A percentile compares a stretch with the other conserved stretches of the same genome.
These are phyloP conservation scores for Melampsora americana DNA, from an alignment of 1,284 basidiomycete genomes.

Conservation along the genomic window DNA sequence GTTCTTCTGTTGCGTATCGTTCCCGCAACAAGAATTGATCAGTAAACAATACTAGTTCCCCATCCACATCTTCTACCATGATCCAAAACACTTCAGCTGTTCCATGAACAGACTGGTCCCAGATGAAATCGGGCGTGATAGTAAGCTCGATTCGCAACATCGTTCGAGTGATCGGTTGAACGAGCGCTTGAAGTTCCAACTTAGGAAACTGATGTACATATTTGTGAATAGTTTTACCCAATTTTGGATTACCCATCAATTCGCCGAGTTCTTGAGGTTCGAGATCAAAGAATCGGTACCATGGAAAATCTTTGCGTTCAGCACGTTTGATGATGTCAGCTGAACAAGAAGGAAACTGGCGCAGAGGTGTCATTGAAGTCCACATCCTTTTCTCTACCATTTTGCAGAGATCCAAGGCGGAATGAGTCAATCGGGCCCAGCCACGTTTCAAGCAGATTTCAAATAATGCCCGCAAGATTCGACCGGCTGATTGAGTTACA, in stretches of 20 bases:
- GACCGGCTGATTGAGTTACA: conserved; percentile 58
- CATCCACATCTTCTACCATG: conserved; percentile 93
- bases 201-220: conserved; percentile 96
- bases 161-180: conserved; percentile 85
- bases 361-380: conserved; percentile 93
- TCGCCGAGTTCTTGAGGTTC: conserved; percentile 80
- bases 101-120: conserved; percentile 93
- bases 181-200: conserved; percentile 85
- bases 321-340: conserved; percentile 81
- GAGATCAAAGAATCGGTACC: conserved; percentile 92
- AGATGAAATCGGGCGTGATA: conserved; percentile 91
- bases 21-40: conserved; percentile 88
- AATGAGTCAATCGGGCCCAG: conserved; percentile 91
- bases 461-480: conserved; percentile 93
- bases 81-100: conserved; percentile 84
- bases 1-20: conserved; percentile 67
- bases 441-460: conserved; percentile 97
- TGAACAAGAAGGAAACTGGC: conserved; percentile 83
- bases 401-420: conserved; percentile 90
- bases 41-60: conserved; percentile 89
- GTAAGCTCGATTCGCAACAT: conserved; percentile 82
- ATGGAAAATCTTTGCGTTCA: conserved; percentile 97
- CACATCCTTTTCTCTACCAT: conserved; percentile 76
- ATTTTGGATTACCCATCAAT: conserved; percentile 77
- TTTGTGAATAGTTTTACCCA: conserved; percentile 81